Conservation (phyloP, 805 yeast genomes). For the Zygosaccharomyces kombuchaensis region DNA sequence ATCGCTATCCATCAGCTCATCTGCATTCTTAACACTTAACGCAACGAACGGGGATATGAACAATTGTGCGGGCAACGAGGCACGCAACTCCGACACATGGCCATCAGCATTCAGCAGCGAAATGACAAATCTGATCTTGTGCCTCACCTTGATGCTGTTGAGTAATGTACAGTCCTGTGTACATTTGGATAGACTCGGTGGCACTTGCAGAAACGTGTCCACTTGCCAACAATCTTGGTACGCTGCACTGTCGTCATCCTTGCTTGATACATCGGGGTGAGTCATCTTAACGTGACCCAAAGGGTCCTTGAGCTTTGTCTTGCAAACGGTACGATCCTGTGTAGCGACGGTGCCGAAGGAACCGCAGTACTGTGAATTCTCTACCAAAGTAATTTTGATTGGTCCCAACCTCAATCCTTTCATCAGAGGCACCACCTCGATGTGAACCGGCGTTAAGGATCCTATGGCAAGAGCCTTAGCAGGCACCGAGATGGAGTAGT, state of each 20-base stretch:
- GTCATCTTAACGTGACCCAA: slow-evolving; percentile 27
- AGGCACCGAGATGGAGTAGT: slow-evolving; percentile 82
- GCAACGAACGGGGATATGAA: slow-evolving; percentile 82
- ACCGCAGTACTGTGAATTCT: slow-evolving; percentile 59
- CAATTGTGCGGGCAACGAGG: slow-evolving; percentile 75
- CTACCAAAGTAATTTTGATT: slow-evolving; percentile 64
- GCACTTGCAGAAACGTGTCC: slow-evolving; percentile 55
- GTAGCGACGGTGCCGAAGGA: slow-evolving; percentile 51
- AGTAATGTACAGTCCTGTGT: slow-evolving; percentile 84
- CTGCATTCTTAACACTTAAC: slow-evolving; percentile 37
- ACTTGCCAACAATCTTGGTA: slow-evolving; percentile 71
- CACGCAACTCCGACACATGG: slow-evolving; percentile 86
- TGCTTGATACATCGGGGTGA: slow-evolving; percentile 27
- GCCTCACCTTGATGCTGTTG: slow-evolving; percentile 73
- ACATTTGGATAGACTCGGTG: slow-evolving; percentile 66
- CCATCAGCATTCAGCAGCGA: slow-evolving; percentile 85
- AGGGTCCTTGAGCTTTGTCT: slow-evolving; percentile 42
- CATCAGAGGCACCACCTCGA: slow-evolving; percentile 69
- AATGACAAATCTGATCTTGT: slow-evolving; percentile 77
- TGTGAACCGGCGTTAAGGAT: slow-evolving; percentile 61
- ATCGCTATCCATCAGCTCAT: slow-evolving; percentile 8
- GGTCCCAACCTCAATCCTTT: slow-evolving; percentile 79
- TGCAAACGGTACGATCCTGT: slow-evolving; percentile 60
- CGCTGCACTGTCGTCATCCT: slow-evolving; percentile 21
- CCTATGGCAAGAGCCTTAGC: slow-evolving; percentile 89